Conservation (phyloP, 805 yeast species). For the Allodekkera sacchari region DNA sequence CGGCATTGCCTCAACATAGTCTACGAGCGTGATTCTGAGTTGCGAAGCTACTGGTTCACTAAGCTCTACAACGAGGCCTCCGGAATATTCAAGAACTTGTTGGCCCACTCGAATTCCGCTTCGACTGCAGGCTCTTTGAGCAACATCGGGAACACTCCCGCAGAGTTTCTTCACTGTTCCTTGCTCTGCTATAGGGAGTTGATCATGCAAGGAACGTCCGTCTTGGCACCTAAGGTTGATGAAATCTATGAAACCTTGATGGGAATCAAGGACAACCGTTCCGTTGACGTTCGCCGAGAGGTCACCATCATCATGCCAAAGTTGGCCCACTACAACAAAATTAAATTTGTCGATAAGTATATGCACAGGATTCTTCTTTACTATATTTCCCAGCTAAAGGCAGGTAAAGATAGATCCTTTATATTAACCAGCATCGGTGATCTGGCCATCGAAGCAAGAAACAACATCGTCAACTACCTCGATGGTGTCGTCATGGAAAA, state of each 20-base stretch:
- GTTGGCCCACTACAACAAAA: conserved; percentile 70
- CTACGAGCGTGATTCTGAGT: conserved; percentile 63
- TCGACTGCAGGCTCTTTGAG: background rate
- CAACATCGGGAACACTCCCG: conserved; percentile 14
- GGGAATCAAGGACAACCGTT: conserved; percentile 68
- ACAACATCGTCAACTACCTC: conserved; percentile 78
- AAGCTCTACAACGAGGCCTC: conserved; percentile 36
- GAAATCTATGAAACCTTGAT: conserved; percentile 70
- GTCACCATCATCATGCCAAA: conserved; percentile 79
- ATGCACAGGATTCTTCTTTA: conserved; percentile 72
- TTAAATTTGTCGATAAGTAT: conserved; percentile 68
- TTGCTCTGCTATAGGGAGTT: conserved; percentile 75
- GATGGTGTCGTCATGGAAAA: conserved; percentile 84
- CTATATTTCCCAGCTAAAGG: conserved; percentile 69
- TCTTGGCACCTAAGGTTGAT: conserved; percentile 63
- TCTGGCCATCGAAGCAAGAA: conserved; percentile 70
- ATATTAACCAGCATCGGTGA: conserved; percentile 79
- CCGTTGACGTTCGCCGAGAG: conserved; percentile 69
- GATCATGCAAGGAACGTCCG: conserved; percentile 61
- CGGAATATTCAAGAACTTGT: conserved; percentile 18
- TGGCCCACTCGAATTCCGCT: background rate
- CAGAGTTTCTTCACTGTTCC: conserved; percentile 82
- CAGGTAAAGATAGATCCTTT: conserved; percentile 61
- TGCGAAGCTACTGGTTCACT: conserved; percentile 70
- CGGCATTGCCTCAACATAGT: conserved; percentile 73